Conservation (phyloP, 805 yeast genomes). For the Maudiozyma turicensis region DNA sequence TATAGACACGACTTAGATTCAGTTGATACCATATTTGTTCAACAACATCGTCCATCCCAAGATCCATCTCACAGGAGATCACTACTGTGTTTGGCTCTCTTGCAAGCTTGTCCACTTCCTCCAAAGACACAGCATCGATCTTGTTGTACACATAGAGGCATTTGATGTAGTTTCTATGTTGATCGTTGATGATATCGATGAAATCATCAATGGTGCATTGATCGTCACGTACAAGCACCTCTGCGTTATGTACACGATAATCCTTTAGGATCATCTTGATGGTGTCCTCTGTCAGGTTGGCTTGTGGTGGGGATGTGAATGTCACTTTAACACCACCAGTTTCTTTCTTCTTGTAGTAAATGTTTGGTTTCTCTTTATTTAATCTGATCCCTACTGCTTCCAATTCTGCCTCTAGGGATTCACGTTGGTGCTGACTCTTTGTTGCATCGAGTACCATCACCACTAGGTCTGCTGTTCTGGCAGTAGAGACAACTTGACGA, state of each 20-base stretch:
- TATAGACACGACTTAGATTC: constrained; percentile 68
- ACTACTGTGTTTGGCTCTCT: constrained; percentile 89
- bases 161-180: constrained; percentile 78
- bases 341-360: constrained; percentile 65
- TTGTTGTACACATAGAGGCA: constrained; percentile 93
- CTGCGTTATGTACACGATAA: constrained; percentile 87
- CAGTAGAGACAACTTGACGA: constrained; percentile 91
- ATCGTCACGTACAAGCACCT: constrained; percentile 82
- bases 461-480: constrained; percentile 87
- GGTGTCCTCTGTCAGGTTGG: constrained; percentile 65
- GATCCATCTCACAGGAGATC: constrained; percentile 80
- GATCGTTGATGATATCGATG: constrained; percentile 83
- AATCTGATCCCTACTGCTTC: constrained; percentile 91
- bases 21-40: constrained; percentile 92
- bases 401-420: constrained; percentile 75
- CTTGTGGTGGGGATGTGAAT: constrained; percentile 68
- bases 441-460: constrained; percentile 95
- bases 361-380: constrained; percentile 70
- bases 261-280: constrained; percentile 72
- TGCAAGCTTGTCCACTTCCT: constrained; percentile 88
- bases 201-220: constrained; percentile 85
- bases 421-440: constrained; percentile 81
- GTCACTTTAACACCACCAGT: constrained; percentile 89
- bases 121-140: constrained; percentile 89
- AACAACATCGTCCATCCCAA: constrained; percentile 79